Base-by-base conservation (phyloP, 345 rosid genomes). In the Euphorbia tirucalli region DNA sequence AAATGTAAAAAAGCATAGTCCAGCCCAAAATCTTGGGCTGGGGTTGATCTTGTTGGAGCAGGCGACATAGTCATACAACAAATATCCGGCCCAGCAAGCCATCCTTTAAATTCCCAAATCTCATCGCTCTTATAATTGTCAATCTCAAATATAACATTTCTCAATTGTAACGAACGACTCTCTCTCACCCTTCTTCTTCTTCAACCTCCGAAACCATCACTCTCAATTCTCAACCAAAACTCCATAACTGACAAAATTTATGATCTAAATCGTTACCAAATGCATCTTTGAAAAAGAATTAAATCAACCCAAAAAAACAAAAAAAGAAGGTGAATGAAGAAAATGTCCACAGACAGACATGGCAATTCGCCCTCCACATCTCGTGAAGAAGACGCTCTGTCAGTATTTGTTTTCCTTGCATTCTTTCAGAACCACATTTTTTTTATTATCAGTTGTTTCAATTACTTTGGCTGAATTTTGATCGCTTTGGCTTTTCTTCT, bases 311-410 rank as follows among this genome's bases (percentile, higher is more conserved):
- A 43, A 22, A 64, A 43, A 13, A 35, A 30, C 16, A n/a, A n/a
- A n/a, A n/a, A n/a, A n/a, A n/a, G n/a, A n/a, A n/a, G n/a, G 30
- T 13, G 18, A 9, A 22, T 19, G 18, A 37, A 55, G 8, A 64
- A 49, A 43, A 74, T 79, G 82, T 25, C 72, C 1, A 55, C 65
- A 49, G 75, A 78, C 69, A 78, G 78, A 22, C 75, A 65, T 37
- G 71, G 72, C 35, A 52, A 74, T 70, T 54, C 78, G 25, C 41
- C 69, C 13, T 78, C 78, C 10, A 37, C 72, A 24, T 69, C 78
- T 43, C 82, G 66, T 35, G 74, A 78, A 71, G 75, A 74, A 7
- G 52, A 74, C 65, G 75, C 69, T 9, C n/a, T 78, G 82, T 78
- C 30, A 69, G 66, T 46, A 58, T 31, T 21, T 28, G 5, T 3